Evolutionary conservation across 1,284 basidiomycete genomes (phyloP).

Genomic region (Apiotrichum domesticum): DNA sequence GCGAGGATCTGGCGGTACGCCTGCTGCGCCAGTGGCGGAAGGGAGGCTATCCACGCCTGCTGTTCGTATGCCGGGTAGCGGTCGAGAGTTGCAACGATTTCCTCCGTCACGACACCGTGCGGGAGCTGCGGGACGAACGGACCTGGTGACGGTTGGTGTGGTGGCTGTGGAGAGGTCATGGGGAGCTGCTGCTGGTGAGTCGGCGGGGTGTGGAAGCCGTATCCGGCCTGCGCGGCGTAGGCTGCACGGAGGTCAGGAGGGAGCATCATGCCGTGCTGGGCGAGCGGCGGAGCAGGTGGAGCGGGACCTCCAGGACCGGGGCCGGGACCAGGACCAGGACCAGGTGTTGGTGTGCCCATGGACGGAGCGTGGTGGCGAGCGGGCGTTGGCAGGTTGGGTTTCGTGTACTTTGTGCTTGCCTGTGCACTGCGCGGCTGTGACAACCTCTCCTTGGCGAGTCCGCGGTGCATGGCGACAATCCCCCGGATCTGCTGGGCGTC

Average conservation of each 20-base stretch:
- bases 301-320: too few relatives aligned
- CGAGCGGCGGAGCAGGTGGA: not conserved
- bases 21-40: conserved; percentile 27
- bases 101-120: conserved; percentile 38
- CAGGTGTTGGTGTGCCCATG: not conserved
- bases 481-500: conserved; percentile 62
- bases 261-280: not conserved
- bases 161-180: not conserved
- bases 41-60: conserved; percentile 34
- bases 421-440: conserved; percentile 1
- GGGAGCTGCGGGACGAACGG: conserved; percentile 36
- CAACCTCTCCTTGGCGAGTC: conserved; percentile 13
- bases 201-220: not conserved
- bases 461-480: conserved; percentile 10
- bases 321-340: not conserved
- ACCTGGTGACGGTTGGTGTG: not conserved
- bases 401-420: not conserved
- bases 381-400: not conserved
- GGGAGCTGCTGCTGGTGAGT: not conserved
- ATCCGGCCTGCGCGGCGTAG: not conserved
- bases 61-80: conserved; percentile 40
- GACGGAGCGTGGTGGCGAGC: not conserved
- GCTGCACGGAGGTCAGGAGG: conserved; percentile 4
- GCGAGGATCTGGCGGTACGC: conserved; percentile 33
- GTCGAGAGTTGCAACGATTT: conserved; percentile 36